These are phyloP conservation scores for Penicillium aurantiogriseum DNA, from an alignment of 2,329 filamentous ascomycete genomes.

Conservation along the genomic window DNA sequence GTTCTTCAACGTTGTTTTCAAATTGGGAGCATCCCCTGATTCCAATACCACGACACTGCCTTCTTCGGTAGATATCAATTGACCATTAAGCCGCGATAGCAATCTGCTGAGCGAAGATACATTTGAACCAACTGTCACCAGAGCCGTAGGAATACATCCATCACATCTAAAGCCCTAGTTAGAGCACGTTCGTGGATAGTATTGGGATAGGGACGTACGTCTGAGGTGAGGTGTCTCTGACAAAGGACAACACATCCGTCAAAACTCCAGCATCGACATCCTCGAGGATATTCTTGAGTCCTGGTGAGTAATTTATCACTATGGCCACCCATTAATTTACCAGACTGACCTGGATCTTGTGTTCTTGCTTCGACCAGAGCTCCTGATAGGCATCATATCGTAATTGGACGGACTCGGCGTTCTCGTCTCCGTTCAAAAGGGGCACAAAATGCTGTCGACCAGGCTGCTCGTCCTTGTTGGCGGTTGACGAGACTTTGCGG, in stretches of 20 bases:
- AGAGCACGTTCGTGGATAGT: slow-evolving; percentile 9
- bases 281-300: slow-evolving; percentile 34
- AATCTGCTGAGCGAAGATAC: slow-evolving; percentile 43
- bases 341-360: slow-evolving; percentile 38
- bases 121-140: slow-evolving; percentile 46
- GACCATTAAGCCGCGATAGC: slow-evolving; percentile 38
- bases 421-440: slow-evolving; percentile 42
- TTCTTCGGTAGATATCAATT: slow-evolving; percentile 30
- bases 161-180: slow-evolving; percentile 32
- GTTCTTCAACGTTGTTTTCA: slow-evolving; percentile 48
- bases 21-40: slow-evolving; percentile 46
- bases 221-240: slow-evolving; percentile 34
- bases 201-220: slow-evolving; percentile 30
- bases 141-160: slow-evolving; percentile 42
- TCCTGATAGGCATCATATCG: slow-evolving; percentile 40
- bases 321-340: not conserved
- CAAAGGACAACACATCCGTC: slow-evolving; percentile 38
- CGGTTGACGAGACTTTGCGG: slow-evolving; percentile 52
- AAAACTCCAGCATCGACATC: slow-evolving; percentile 43
- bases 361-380: slow-evolving; percentile 41
- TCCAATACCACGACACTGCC: slow-evolving; percentile 43
- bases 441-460: slow-evolving; percentile 35
- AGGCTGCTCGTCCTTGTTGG: slow-evolving; percentile 8
- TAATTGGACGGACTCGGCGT: slow-evolving; percentile 29
- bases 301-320: slow-evolving; percentile 10